Evolutionary conservation across 495 filamentous ascomycete species (phyloP), one percentile per base, ranked within the genome.

Genomic region (Penicillium bialowiezense): DNA sequence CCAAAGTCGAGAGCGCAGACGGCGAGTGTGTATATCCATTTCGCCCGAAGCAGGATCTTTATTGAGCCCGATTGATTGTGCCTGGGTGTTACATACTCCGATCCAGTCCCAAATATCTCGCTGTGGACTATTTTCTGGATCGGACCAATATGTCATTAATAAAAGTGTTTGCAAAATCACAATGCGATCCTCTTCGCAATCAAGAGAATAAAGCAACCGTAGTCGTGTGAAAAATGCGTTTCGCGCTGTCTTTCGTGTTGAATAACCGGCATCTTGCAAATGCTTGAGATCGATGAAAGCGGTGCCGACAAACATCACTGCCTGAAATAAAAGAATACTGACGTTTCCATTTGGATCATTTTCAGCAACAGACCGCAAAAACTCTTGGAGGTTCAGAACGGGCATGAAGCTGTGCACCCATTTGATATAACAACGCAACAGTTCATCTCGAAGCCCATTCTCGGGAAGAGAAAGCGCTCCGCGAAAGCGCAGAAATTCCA

Each of bases 391-490:
- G 48, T 95, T 87, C 46, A 95, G 51, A 21, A 92, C 74, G 3
- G 89, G 89, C 86, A 92, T 88, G 63, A 86, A 91, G 41, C 88
- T 89, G 61, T 95, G 84, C 13, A 93, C 88, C 73, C 82, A 92
- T 68, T 91, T 82, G 52, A 90, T 74, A 68, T 90, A 92, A 8
- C 81, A 81, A 40, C 79, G 76, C 1, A 95, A 67, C 20, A 92
- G 65, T 48, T 87, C 88, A 67, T 82, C 86, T 55, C 88, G 82
- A 42, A 91, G 60, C 0, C 71, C 69, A 29, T 69, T 71, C 42
- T 80, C 76, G 0, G 89, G 89, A 18, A 92, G 72, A 1, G 78
- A 74, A 28, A 95, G 64, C 1, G 88, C 89, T 0, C 86, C 87
- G 55, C 90, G 89, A 54, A 79, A 80, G 18, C 76, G 73, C 44